Evolutionary conservation across 768 basidiomycete species (phyloP).

Genomic region (Lactarius trivialis): DNA sequence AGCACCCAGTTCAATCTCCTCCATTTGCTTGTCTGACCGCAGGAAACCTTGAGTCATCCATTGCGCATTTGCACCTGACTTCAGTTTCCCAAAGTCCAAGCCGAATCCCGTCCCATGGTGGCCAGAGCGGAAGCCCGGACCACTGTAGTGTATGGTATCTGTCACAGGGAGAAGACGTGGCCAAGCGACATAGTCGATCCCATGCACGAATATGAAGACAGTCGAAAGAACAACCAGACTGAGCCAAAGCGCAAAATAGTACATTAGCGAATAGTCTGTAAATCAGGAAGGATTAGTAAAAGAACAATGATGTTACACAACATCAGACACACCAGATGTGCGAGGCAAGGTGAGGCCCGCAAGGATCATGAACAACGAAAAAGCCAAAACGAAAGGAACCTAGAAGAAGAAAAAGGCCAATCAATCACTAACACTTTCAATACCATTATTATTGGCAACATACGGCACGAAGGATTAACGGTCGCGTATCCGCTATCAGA

Average conservation of each 20-base stretch:
- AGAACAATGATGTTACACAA: background rate
- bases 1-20: conserved; percentile 76
- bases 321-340: conserved; percentile 60
- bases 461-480: conserved; percentile 80
- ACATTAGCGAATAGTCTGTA: conserved; percentile 76
- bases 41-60: conserved; percentile 33
- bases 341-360: conserved; percentile 83
- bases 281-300: conserved; percentile 9
- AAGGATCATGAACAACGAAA: conserved; percentile 83
- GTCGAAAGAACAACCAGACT: conserved; percentile 53
- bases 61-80: conserved; percentile 34
- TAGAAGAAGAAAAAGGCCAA: conserved; percentile 28
- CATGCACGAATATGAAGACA: conserved; percentile 73
- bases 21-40: conserved; percentile 36
- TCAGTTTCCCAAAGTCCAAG: conserved; percentile 30
- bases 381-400: conserved; percentile 79
- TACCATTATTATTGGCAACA: conserved; percentile 28
- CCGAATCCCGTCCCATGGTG: conserved; percentile 70
- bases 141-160: conserved; percentile 80
- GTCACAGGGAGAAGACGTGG: conserved; percentile 75
- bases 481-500: conserved; percentile 69
- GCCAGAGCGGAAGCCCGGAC: conserved; percentile 78
- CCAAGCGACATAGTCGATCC: conserved; percentile 93
- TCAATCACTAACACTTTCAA: conserved; percentile 1
- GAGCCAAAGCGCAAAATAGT: conserved; percentile 82